These are phyloP conservation scores for Xylaria castorea DNA, from an alignment of 495 filamentous ascomycete genomes.

Conservation along the genomic window DNA sequence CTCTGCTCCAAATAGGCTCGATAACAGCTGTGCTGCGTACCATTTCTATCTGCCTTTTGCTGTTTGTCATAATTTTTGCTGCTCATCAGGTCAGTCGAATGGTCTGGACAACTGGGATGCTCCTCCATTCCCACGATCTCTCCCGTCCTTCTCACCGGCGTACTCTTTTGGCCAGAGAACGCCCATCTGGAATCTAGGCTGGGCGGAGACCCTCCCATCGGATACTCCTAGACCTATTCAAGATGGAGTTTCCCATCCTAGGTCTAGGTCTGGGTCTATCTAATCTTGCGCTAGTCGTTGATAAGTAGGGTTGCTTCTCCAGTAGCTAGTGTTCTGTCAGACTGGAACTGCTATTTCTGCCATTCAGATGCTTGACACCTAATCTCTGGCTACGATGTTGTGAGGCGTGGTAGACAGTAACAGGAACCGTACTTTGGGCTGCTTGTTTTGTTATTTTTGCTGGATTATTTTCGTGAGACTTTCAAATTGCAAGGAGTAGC, in stretches of 20 bases:
- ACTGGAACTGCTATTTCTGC: not conserved
- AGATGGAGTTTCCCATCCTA: not conserved
- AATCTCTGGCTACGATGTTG: not conserved
- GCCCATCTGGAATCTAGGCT: not conserved
- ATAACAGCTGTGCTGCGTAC: slow-evolving; percentile 17
- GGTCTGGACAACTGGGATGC: not conserved
- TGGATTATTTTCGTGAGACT: not conserved
- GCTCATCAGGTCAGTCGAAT: not conserved
- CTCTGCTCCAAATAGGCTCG: slow-evolving; percentile 2
- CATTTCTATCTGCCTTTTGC: slow-evolving; percentile 28
- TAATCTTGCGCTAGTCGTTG: not conserved
- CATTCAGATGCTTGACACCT: not conserved
- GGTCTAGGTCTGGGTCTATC: slow-evolving; percentile 26
- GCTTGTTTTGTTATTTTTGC: not conserved
- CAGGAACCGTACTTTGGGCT: not conserved
- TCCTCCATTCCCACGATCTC: not conserved
- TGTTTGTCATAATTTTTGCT: slow-evolving; percentile 16
- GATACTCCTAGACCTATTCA: slow-evolving; percentile 12
- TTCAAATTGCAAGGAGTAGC: not conserved
- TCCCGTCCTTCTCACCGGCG: not conserved
- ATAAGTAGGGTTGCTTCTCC: not conserved
- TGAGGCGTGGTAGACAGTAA: not conserved
- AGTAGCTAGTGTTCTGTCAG: not conserved
- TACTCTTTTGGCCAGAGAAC: not conserved
- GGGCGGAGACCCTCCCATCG: slow-evolving; percentile 14